A percentile compares a stretch with the other conserved stretches of the same genome.
Evolutionary conservation across 371 early-diverging fungal genomes (phyloP).

Genomic region (Pancytospora philotis): DNA sequence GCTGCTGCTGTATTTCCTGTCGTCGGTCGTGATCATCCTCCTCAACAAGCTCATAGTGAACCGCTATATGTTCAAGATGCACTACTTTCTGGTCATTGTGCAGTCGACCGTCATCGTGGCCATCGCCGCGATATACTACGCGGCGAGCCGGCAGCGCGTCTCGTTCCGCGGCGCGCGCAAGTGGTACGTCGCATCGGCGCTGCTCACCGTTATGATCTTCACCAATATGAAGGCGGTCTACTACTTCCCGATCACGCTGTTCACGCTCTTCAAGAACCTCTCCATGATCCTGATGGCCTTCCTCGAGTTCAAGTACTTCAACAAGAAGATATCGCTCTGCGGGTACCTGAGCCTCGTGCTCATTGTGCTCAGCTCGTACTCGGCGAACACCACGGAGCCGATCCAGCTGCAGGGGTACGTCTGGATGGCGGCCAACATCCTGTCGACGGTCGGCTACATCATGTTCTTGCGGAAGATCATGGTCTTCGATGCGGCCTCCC

Average conservation of each 20-base stretch:
- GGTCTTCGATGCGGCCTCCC: constrained; percentile 67
- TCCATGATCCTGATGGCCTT: constrained; percentile 88
- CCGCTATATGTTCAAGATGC: neutral
- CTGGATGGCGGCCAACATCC: constrained; percentile 80
- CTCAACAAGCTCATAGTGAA: neutral
- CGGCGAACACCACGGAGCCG: constrained; percentile 71
- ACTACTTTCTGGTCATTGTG: neutral
- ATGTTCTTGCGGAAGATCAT: constrained; percentile 75
- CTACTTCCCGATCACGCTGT: constrained; percentile 71
- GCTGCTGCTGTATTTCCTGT: neutral
- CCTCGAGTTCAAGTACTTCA: constrained; percentile 73
- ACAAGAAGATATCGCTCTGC: constrained; percentile 65
- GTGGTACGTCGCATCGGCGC: constrained; percentile 75
- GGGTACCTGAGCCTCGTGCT: constrained; percentile 69
- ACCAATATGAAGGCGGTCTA: constrained; percentile 82
- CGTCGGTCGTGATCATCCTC: neutral
- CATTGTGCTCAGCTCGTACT: constrained; percentile 80
- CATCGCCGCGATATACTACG: neutral
- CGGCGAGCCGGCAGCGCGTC: neutral
- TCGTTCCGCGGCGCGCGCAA: constrained; percentile 12
- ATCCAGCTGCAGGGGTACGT: constrained; percentile 64
- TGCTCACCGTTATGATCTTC: constrained; percentile 84
- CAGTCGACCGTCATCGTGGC: neutral
- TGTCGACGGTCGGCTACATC: constrained; percentile 76
- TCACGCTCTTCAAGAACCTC: constrained; percentile 92